Evolutionary conservation across 179 eudicot genomes (phyloP).

Genomic region (Amaranthus tricolor): DNA sequence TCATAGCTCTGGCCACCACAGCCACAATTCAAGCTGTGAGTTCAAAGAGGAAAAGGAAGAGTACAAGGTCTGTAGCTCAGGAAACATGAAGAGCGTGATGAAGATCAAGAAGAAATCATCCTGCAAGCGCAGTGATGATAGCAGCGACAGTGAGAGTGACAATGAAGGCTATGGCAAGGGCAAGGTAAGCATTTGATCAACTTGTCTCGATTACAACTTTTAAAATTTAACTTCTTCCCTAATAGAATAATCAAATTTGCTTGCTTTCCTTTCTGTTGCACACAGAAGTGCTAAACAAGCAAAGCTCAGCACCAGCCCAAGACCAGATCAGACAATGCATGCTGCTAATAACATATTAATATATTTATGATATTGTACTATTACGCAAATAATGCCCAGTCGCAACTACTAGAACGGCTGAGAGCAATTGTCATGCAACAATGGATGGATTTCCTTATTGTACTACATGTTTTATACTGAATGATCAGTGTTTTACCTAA

Average conservation of each 20-base stretch:
- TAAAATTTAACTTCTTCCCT: constrained; percentile 5
- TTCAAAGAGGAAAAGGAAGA: constrained; percentile 26
- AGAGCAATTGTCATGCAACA: constrained; percentile 12
- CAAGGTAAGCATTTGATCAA: constrained; percentile 18
- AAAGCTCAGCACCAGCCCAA: constrained; percentile 1
- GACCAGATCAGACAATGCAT: background rate
- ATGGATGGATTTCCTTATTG: background rate
- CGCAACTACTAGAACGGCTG: constrained; percentile 6
- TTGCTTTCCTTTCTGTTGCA: constrained; percentile 13
- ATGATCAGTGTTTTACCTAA: background rate
- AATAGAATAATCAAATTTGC: constrained; percentile 6
- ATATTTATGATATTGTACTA: background rate
- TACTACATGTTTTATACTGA: constrained; percentile 3
- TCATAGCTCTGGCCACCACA: constrained; percentile 10
- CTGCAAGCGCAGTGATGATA: constrained; percentile 25
- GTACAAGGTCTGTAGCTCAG: constrained; percentile 19
- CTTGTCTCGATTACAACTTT: background rate
- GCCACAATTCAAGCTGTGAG: constrained; percentile 13
- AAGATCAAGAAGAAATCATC: constrained; percentile 29
- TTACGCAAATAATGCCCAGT: constrained; percentile 14
- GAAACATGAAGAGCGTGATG: constrained; percentile 12
- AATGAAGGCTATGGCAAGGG: constrained; percentile 21
- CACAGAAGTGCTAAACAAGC: constrained; percentile 24
- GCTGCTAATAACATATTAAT: constrained; percentile 5
- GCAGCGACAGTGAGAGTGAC: constrained; percentile 28